Conservation (phyloP, 2,329 filamentous ascomycete species). For the Trichoderma citrinoviride region DNA sequence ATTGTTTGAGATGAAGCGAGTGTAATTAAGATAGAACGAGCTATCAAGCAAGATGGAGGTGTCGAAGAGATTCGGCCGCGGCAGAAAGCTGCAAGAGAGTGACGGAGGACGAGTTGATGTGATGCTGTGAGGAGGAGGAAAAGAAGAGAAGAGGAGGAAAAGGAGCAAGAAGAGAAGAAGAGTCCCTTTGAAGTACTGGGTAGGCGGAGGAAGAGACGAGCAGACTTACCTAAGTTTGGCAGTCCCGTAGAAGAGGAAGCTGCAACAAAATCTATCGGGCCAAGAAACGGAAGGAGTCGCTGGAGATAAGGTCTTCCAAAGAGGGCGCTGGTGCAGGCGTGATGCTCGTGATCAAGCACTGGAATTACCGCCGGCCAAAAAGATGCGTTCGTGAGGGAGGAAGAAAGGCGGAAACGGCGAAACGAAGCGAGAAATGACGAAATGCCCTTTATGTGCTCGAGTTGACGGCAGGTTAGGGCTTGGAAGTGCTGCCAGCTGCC, state of each 20-base stretch:
- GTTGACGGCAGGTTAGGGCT: constrained; percentile 3
- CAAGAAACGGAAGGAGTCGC: constrained; percentile 21
- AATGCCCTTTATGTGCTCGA: background rate
- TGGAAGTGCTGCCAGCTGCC: constrained; percentile 6
- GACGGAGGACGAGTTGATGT: constrained; percentile 46
- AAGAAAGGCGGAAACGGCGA: constrained; percentile 10
- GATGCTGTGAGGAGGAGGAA: constrained; percentile 45
- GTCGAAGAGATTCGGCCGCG: constrained; percentile 33
- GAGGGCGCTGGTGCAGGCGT: constrained; percentile 18
- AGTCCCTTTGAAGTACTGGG: background rate
- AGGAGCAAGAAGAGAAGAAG: constrained; percentile 17
- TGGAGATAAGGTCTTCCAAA: constrained; percentile 1
- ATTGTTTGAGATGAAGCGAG: constrained; percentile 54
- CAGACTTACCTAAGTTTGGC: constrained; percentile 20
- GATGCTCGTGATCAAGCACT: background rate
- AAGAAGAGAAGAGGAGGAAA: constrained; percentile 22
- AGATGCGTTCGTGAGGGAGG: constrained; percentile 5
- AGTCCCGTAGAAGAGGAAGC: constrained; percentile 15
- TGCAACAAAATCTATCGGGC: constrained; percentile 4
- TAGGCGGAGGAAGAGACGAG: constrained; percentile 14
- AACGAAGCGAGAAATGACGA: constrained; percentile 22
- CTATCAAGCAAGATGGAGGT: constrained; percentile 57
- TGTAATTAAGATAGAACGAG: constrained; percentile 58
- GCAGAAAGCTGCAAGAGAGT: constrained; percentile 40
- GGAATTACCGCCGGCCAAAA: background rate